These are phyloP conservation scores for Sungouiella blattae DNA, from an alignment of 805 yeast species.

Conservation along the genomic window DNA sequence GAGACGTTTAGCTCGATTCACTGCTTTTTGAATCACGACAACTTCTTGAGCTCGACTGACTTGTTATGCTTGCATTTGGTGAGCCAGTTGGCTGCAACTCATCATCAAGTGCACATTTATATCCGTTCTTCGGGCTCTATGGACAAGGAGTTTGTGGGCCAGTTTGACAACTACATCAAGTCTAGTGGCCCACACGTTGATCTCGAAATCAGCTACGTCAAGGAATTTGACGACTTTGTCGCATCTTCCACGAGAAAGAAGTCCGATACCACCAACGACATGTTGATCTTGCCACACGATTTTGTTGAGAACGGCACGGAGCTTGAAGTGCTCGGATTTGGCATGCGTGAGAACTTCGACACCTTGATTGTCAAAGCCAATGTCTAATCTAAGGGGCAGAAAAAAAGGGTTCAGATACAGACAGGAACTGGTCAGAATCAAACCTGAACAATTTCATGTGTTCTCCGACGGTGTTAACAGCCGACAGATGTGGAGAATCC, in stretches of 20 bases:
- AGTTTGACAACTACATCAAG: constrained; percentile 9
- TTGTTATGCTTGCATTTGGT: constrained; percentile 29
- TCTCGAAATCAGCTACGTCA: constrained; percentile 7
- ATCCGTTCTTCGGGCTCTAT: constrained; percentile 11
- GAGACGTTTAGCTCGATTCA: constrained; percentile 18
- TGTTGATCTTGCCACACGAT: constrained; percentile 12
- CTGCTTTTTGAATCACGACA: constrained; percentile 29
- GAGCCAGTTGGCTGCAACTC: constrained; percentile 15
- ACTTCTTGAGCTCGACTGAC: constrained; percentile 32
- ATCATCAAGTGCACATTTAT: constrained; percentile 6
- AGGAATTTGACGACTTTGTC: constrained; percentile 6
- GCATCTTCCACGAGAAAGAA: not conserved
- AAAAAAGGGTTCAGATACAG: too few relatives aligned
- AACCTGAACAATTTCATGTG: too few relatives aligned
- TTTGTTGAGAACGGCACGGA: constrained; percentile 8
- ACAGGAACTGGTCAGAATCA: too few relatives aligned
- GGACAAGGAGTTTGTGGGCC: constrained; percentile 14
- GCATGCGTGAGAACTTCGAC: constrained; percentile 9
- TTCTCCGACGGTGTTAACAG: too few relatives aligned
- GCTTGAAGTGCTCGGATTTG: constrained; percentile 3
- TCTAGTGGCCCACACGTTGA: constrained; percentile 4
- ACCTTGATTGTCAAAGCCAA: constrained; percentile 13
- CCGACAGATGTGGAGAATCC: too few relatives aligned
- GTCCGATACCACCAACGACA: not conserved
- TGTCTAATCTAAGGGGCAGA: too few relatives aligned